Evolutionary conservation across 2,329 filamentous ascomycete genomes (phyloP), one percentile per base, ranked within the genome.

Genomic region (Tolypocladium amazonense): DNA sequence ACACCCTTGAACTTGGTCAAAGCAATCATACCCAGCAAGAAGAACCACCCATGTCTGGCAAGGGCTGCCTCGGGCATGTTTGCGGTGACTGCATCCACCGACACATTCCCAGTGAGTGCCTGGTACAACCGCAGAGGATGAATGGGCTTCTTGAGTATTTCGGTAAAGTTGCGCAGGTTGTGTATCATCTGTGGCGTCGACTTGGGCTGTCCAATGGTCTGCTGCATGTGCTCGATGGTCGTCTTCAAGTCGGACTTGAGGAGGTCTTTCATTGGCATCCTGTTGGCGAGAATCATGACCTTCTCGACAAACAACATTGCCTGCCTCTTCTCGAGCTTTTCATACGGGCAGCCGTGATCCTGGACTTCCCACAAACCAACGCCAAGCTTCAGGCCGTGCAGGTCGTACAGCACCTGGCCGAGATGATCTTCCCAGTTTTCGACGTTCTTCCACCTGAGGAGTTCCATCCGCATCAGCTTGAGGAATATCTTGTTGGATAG

Each of bases 161-260:
- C 83, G 4, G 86, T 88, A 59, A 94, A 87, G 63, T 96, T 87
- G 58, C 91, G 88, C 59, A 90, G 81, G 72, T 99, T 99, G 71
- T 94, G 88, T n/a, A 88, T 82, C 73, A 96, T 87, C 62, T 92
- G 86, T 6, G 90, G 84, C 1, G 88, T 88, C 15, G 88, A 84
- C 71, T 92, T 96, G 35, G 88, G 84, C 58, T 84, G 83, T 1
- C 90, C 91, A 58, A 97, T 88, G 6, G 90, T 88, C 65, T 90
- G 87, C 70, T 97, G 92, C 74, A 99, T 90, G 65, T 92, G 92
- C 61, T 99, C 94, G 61, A 99, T 94, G 0, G 92, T 91, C 20
- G 81, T 85, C 71, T 93, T 95, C 58, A 99, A 79, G 59, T 97
- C 91, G 20, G 92, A 94, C 71, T 96, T 97, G 20, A 92, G 84